These are phyloP conservation scores for Aquanectria penicillioides DNA, from an alignment of 2,329 filamentous ascomycete genomes.

Conservation along the genomic window DNA sequence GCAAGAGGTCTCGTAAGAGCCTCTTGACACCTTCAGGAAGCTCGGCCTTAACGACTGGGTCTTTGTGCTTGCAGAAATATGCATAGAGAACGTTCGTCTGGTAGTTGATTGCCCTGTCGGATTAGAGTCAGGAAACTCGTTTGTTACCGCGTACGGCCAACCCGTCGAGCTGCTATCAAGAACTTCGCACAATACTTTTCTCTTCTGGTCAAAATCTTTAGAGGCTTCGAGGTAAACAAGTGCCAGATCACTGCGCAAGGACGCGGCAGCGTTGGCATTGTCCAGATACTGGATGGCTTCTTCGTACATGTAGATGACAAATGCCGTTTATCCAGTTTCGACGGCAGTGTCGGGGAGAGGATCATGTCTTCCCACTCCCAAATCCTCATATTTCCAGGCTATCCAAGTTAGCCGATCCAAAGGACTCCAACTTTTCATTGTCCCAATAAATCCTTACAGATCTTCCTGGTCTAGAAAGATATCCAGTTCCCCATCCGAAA, in stretches of 20 bases:
- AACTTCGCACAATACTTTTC: constrained; percentile 32
- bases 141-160: constrained; percentile 36
- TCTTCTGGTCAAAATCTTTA: constrained; percentile 26
- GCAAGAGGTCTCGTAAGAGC: constrained; percentile 32
- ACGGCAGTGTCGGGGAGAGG: constrained; percentile 29
- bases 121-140: constrained; percentile 23
- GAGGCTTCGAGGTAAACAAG: constrained; percentile 27
- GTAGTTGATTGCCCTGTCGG: constrained; percentile 24
- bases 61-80: constrained; percentile 30
- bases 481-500: constrained; percentile 33
- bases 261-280: constrained; percentile 38
- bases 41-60: constrained; percentile 31
- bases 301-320: constrained; percentile 36
- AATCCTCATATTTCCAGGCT: constrained; percentile 32
- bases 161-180: constrained; percentile 35
- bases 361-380: constrained; percentile 1
- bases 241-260: constrained; percentile 34
- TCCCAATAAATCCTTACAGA: constrained; percentile 22
- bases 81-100: constrained; percentile 34
- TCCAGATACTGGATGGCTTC: constrained; percentile 38
- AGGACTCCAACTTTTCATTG: constrained; percentile 38
- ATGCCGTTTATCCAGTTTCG: constrained; percentile 27
- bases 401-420: constrained; percentile 42
- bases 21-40: constrained; percentile 29
- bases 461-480: constrained; percentile 27